These are phyloP conservation scores for Coemansia asiatica DNA, from an alignment of 192 early-diverging fungal species.

Conservation along the genomic window DNA sequence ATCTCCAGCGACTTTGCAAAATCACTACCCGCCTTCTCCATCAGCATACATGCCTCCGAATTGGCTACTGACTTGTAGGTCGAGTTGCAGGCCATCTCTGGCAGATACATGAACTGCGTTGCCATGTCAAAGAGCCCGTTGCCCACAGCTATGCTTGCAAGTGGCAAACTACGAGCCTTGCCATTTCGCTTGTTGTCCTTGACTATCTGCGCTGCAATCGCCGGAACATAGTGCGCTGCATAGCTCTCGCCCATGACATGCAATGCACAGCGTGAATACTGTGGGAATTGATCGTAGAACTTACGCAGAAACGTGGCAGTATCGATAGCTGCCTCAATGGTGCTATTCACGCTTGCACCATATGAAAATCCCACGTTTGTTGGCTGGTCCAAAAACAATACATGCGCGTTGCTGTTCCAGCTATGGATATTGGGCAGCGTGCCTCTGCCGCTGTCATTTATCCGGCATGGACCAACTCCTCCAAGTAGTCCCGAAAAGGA, in stretches of 20 bases:
- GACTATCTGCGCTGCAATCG: slow-evolving; percentile 71
- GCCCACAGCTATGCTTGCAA: slow-evolving; percentile 76
- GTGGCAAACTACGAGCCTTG: slow-evolving; percentile 55
- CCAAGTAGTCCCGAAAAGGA: slow-evolving; percentile 72
- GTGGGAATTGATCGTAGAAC: slow-evolving; percentile 74
- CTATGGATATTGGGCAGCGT: slow-evolving; percentile 70
- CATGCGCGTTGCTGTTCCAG: slow-evolving; percentile 86
- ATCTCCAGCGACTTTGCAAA: slow-evolving; percentile 11
- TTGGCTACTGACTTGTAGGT: slow-evolving; percentile 69
- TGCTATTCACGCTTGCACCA: slow-evolving; percentile 63
- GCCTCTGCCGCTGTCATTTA: slow-evolving; percentile 65
- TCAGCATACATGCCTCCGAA: slow-evolving; percentile 63
- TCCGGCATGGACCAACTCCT: slow-evolving; percentile 81
- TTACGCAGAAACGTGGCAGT: slow-evolving; percentile 82
- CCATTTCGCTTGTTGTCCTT: slow-evolving; percentile 60
- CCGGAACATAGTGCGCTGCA: slow-evolving; percentile 92
- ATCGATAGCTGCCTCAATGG: slow-evolving; percentile 72
- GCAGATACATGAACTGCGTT: slow-evolving; percentile 80
- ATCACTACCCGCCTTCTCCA: slow-evolving; percentile 48
- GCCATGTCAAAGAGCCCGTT: slow-evolving; percentile 86
- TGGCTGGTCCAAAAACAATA: slow-evolving; percentile 83
- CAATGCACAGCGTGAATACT: slow-evolving; percentile 72
- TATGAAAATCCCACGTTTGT: slow-evolving; percentile 87
- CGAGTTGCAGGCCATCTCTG: slow-evolving; percentile 66
- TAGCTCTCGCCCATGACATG: slow-evolving; percentile 86